These are phyloP conservation scores for Boletus pseudo-olivaceus DNA, from an alignment of 768 basidiomycete species.

Conservation along the genomic window DNA sequence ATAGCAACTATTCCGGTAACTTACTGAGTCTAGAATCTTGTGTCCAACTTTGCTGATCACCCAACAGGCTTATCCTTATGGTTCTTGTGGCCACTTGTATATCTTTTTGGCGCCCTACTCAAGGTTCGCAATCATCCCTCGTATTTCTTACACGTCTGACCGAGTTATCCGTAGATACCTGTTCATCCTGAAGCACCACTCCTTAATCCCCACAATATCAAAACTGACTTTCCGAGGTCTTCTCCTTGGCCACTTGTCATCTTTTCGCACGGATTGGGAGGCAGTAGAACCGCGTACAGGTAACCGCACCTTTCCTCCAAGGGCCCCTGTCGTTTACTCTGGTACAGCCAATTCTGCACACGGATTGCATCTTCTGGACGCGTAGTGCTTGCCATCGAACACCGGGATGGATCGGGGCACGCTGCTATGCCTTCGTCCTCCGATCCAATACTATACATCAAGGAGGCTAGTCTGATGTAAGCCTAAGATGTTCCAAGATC, in stretches of 20 bases:
- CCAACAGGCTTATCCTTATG: conserved; percentile 25
- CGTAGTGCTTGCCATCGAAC: conserved; percentile 80
- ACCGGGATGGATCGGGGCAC: conserved; percentile 76
- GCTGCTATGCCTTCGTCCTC: conserved; percentile 38
- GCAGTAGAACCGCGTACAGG: conserved; percentile 70
- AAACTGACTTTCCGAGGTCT: conserved; percentile 4
- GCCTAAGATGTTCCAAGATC: conserved; percentile 13
- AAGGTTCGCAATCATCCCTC: conserved; percentile 35
- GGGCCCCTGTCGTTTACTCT: neutral
- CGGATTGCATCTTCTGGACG: conserved; percentile 73
- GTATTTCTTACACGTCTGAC: neutral
- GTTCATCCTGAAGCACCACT: conserved; percentile 54
- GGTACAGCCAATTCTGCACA: conserved; percentile 60
- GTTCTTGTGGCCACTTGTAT: conserved; percentile 44
- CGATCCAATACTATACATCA: conserved; percentile 47
- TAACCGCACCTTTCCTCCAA: conserved; percentile 14
- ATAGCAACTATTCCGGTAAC: conserved; percentile 47
- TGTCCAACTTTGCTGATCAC: neutral
- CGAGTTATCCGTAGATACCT: conserved; percentile 43
- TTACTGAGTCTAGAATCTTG: conserved; percentile 1
- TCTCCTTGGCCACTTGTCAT: conserved; percentile 73
- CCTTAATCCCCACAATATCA: conserved; percentile 27
- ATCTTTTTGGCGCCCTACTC: conserved; percentile 47
- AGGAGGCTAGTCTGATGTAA: conserved; percentile 54
- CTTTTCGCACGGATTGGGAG: conserved; percentile 83